Evolutionary conservation across 164 flowering plant genomes (phyloP).

Genomic region (Aristolochia californica): DNA sequence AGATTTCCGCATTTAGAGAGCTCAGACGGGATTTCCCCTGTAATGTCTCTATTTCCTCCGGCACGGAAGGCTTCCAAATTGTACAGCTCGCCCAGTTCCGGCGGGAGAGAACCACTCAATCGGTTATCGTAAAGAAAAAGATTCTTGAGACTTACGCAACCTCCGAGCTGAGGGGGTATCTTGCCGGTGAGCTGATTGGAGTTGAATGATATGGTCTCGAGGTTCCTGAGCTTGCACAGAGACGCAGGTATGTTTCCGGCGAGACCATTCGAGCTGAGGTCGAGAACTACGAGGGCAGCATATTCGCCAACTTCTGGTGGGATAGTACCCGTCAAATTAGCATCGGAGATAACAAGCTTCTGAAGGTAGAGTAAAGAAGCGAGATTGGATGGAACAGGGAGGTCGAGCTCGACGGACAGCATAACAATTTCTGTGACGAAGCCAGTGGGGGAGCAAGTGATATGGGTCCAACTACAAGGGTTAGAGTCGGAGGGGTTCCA

Average conservation of each 20-base stretch:
- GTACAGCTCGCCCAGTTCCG: conserved; percentile 39
- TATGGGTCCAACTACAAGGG: conserved; percentile 57
- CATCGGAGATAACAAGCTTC: conserved; percentile 51
- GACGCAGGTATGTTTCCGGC: conserved; percentile 52
- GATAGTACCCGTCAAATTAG: conserved; percentile 74
- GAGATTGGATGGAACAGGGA: conserved; percentile 40
- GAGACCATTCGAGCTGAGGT: conserved; percentile 57
- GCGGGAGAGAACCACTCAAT: conserved; percentile 44
- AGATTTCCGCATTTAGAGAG: conserved; percentile 44
- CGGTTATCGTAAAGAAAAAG: conserved; percentile 53
- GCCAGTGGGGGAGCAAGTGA: conserved; percentile 32
- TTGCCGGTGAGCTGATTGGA: conserved; percentile 70
- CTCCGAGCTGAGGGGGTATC: conserved; percentile 51
- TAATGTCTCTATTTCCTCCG: conserved; percentile 73
- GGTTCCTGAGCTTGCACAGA: conserved; percentile 43
- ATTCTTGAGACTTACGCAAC: conserved; percentile 34
- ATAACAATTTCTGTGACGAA: conserved; percentile 36
- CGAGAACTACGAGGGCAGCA: conserved; percentile 28
- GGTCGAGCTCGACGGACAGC: conserved; percentile 32
- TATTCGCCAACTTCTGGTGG: conserved; percentile 49
- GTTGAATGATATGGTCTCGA: conserved; percentile 47
- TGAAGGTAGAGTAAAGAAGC: conserved; percentile 34
- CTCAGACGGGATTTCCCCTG: conserved; percentile 54
- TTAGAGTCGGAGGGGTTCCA: conserved; percentile 37
- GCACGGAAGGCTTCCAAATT: conserved; percentile 44